Conservation (phyloP, 169 alveolate genomes). For the Cyclospora cayetanensis region DNA sequence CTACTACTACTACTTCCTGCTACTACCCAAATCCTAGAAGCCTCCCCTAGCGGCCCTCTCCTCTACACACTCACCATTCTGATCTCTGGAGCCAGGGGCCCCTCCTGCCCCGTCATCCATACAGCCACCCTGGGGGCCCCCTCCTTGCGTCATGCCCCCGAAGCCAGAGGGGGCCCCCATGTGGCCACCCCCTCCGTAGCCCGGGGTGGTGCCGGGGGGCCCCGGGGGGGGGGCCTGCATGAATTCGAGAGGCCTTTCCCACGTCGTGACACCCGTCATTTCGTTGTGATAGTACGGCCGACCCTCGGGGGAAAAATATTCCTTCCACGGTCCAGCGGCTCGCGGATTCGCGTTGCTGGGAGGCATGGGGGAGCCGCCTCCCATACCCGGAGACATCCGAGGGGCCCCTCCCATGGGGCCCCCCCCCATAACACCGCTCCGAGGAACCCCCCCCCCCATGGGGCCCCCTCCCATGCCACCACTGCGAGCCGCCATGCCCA, state of each 20-base stretch:
- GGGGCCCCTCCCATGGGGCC: slow-evolving; percentile 2
- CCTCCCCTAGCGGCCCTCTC: too few species aligned
- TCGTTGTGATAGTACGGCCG: slow-evolving; percentile 79
- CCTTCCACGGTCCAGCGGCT: slow-evolving; percentile 79
- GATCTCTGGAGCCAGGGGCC: too few species aligned
- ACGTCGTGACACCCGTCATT: slow-evolving; percentile 85
- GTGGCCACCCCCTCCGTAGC: too few species aligned
- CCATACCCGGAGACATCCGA: not conserved
- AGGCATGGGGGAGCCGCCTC: not conserved
- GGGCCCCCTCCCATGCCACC: not conserved
- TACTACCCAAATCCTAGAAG: too few species aligned
- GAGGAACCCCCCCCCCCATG: not conserved
- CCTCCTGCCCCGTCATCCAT: too few species aligned
- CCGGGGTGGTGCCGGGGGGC: too few species aligned
- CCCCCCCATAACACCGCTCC: slow-evolving; percentile 49
- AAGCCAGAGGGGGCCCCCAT: too few species aligned
- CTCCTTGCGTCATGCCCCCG: too few species aligned
- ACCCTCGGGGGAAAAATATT: slow-evolving; percentile 77
- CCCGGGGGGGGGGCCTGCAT: slow-evolving; percentile 68
- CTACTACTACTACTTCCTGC: too few species aligned
- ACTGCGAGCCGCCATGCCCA: not conserved
- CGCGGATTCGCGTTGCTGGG: slow-evolving; percentile 70
- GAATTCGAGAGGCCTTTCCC: slow-evolving; percentile 92
- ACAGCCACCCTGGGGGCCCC: too few species aligned
- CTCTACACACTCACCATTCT: too few species aligned